A percentile compares a stretch with the other conserved stretches of the same genome.
Conservation (phyloP, 2,329 filamentous ascomycete genomes). For the Neonectria hederae region DNA sequence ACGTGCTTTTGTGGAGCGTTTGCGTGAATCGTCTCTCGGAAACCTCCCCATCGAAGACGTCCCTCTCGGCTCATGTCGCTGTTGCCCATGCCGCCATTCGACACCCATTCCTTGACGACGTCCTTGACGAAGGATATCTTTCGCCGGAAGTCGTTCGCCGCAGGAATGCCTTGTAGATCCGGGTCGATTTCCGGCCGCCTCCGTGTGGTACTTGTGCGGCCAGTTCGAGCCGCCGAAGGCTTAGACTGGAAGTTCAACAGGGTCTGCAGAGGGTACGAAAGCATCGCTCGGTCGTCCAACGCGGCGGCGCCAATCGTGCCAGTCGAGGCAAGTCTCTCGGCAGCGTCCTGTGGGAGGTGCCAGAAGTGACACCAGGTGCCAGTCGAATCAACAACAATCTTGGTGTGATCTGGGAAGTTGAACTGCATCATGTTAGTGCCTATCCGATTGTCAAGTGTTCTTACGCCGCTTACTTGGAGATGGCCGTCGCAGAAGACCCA, state of each 20-base stretch:
- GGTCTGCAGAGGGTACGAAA: constrained; percentile 77
- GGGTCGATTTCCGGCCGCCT: constrained; percentile 69
- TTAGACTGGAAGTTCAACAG: constrained; percentile 73
- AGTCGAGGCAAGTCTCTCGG: constrained; percentile 69
- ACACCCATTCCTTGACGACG: constrained; percentile 76
- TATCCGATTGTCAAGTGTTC: not conserved
- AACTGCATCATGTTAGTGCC: constrained; percentile 62
- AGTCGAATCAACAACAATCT: constrained; percentile 79
- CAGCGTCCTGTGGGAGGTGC: constrained; percentile 77
- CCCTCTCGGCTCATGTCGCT: constrained; percentile 65
- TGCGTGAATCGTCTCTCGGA: constrained; percentile 63
- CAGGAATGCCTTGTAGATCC: constrained; percentile 70
- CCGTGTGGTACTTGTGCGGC: constrained; percentile 58
- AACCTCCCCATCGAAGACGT: constrained; percentile 67
- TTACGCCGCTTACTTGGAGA: constrained; percentile 65
- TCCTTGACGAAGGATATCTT: constrained; percentile 79
- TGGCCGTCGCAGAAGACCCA: constrained; percentile 85
- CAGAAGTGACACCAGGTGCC: constrained; percentile 83
- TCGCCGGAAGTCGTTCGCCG: constrained; percentile 75
- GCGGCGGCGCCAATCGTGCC: constrained; percentile 77
- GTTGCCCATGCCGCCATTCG: constrained; percentile 75
- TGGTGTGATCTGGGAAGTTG: constrained; percentile 90
- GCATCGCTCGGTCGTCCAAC: constrained; percentile 74
- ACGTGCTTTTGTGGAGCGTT: constrained; percentile 69
- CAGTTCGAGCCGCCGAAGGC: constrained; percentile 51